Conservation (phyloP, 2,329 filamentous ascomycete species). For the Xylariaceae sp. region DNA sequence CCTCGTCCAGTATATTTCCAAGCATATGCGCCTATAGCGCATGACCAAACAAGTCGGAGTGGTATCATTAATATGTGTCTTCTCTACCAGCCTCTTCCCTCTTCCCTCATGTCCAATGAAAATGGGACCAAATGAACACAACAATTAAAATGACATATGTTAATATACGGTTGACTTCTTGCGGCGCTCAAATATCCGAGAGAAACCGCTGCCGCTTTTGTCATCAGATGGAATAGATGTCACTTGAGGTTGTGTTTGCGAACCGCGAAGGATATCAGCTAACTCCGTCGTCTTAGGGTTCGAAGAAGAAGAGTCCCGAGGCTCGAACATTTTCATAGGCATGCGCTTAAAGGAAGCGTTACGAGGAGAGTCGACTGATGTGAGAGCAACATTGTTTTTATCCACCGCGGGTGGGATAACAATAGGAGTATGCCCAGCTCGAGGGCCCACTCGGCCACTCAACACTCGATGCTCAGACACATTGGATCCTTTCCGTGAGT, state of each 20-base stretch:
- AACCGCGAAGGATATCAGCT: constrained; percentile 66
- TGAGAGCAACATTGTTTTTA: constrained; percentile 34
- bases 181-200: constrained; percentile 46
- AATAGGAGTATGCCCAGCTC: constrained; percentile 47
- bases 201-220: constrained; percentile 39
- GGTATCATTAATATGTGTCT: background rate
- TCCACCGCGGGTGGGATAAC: constrained; percentile 45
- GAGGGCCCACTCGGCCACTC: constrained; percentile 37
- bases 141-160: constrained; percentile 4
- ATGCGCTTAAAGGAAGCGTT: constrained; percentile 37
- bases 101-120: background rate
- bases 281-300: constrained; percentile 58
- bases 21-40: background rate
- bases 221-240: constrained; percentile 29
- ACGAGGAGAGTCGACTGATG: constrained; percentile 16
- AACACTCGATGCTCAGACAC: constrained; percentile 35
- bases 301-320: constrained; percentile 45
- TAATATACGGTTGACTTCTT: constrained; percentile 42
- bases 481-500: constrained; percentile 25
- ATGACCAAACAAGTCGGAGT: background rate
- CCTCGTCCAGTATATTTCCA: too few relatives aligned
- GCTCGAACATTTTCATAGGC: constrained; percentile 54
- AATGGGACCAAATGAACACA: constrained; percentile 9
- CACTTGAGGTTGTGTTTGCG: constrained; percentile 53
- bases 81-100: too few relatives aligned